Evolutionary conservation across 2,329 filamentous ascomycete species (phyloP).

Genomic region (Paecilomyces sp.): DNA sequence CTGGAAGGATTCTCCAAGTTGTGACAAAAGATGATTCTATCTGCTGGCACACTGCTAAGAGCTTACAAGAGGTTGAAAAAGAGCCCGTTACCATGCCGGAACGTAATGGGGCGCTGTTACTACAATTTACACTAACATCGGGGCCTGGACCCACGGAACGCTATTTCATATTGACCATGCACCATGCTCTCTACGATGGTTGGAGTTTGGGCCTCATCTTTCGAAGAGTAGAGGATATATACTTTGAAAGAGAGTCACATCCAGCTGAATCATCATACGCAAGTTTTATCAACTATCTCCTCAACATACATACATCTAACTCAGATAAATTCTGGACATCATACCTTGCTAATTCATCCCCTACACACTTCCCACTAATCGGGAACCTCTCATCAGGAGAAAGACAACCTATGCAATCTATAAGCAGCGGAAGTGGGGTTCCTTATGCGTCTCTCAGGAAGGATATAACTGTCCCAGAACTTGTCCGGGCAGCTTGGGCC

Average conservation of each 20-base stretch:
- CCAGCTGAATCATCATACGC: conserved; percentile 2
- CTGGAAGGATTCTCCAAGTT: conserved; percentile 32
- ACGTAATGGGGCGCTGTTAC: conserved; percentile 27
- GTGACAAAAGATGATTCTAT: conserved; percentile 29
- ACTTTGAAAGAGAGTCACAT: conserved; percentile 8
- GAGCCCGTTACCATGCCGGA: conserved; percentile 19
- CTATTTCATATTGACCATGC: conserved; percentile 44
- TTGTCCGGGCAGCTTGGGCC: conserved; percentile 48
- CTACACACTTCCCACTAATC: conserved; percentile 20
- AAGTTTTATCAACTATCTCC: conserved; percentile 24
- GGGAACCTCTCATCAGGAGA: conserved; percentile 14
- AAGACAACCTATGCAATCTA: conserved; percentile 11
- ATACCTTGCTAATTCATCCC: conserved; percentile 19
- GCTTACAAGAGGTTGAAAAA: conserved; percentile 18
- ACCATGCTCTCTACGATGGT: conserved; percentile 49
- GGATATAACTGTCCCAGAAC: conserved; percentile 39
- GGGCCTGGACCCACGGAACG: conserved; percentile 12
- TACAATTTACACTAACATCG: conserved; percentile 29
- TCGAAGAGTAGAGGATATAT: conserved; percentile 29
- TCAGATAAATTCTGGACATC: conserved; percentile 27
- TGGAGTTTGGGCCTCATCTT: conserved; percentile 35
- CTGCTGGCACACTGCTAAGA: conserved; percentile 23
- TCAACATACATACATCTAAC: conserved; percentile 15
- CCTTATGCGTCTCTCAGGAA: conserved; percentile 11
- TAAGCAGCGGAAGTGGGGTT: conserved; percentile 15